A percentile compares a stretch with the other conserved stretches of the same genome.
Evolutionary conservation across 2,329 filamentous ascomycete species (phyloP).

Genomic region (Akanthomyces muscarius): DNA sequence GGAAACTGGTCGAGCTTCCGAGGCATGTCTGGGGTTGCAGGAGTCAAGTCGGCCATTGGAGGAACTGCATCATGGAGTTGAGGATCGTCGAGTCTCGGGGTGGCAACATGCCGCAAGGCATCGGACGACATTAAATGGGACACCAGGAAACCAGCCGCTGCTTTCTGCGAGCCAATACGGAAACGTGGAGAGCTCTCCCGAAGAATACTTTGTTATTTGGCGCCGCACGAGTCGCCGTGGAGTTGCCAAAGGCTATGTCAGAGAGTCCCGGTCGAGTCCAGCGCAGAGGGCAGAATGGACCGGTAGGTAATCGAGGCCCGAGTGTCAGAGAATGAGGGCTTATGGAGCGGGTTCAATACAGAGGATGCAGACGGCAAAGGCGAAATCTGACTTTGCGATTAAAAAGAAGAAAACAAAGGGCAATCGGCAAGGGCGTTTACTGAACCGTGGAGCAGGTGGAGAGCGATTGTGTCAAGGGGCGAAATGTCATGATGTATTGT

Average conservation of each 20-base stretch:
- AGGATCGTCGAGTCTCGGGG: slow-evolving; percentile 6
- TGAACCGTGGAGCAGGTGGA: not conserved
- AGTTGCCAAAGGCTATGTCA: too few relatives aligned
- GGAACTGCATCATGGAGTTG: not conserved
- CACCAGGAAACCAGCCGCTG: not conserved
- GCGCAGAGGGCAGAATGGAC: too few relatives aligned
- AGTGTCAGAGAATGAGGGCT: not conserved
- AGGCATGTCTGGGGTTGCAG: not conserved
- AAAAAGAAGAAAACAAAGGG: not conserved
- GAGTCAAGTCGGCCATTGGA: not conserved
- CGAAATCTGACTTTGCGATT: not conserved
- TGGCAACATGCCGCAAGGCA: slow-evolving; percentile 3
- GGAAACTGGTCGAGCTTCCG: not conserved
- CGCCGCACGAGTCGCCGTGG: too few relatives aligned
- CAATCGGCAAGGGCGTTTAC: not conserved
- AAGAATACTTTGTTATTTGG: too few relatives aligned
- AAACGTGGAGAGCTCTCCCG: too few relatives aligned
- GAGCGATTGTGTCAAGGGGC: not conserved
- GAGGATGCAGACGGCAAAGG: not conserved
- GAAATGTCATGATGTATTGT: slow-evolving; percentile 14
- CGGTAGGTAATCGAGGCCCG: too few relatives aligned
- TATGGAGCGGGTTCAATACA: not conserved
- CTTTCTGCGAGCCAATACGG: not conserved
- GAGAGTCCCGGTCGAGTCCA: too few relatives aligned
- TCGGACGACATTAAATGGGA: slow-evolving; percentile 7